Evolutionary conservation across 805 yeast genomes (phyloP).

Genomic region (Nakazawaea anatomiae): DNA sequence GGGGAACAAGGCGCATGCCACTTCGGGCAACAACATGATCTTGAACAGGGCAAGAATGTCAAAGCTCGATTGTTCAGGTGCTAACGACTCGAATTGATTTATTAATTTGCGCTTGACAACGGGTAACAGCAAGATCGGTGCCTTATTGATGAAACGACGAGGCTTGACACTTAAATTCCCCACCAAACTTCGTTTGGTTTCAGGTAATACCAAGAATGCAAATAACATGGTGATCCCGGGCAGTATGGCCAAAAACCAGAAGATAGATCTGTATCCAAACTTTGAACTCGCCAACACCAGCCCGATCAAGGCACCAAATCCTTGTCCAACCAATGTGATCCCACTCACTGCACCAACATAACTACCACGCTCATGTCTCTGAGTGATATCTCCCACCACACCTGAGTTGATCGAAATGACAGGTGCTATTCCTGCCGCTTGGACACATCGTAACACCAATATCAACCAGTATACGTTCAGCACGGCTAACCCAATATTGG

Average conservation of each 20-base stretch:
- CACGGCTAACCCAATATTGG: slow-evolving; percentile 55
- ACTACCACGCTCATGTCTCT: slow-evolving; percentile 54
- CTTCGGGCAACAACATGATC: slow-evolving; percentile 37
- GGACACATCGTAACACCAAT: slow-evolving; percentile 55
- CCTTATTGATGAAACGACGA: background rate
- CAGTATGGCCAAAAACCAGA: slow-evolving; percentile 62
- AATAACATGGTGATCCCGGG: slow-evolving; percentile 35
- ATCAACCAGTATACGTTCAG: slow-evolving; percentile 47
- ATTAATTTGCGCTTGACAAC: background rate
- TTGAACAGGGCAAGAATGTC: slow-evolving; percentile 33
- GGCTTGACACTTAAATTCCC: slow-evolving; percentile 24
- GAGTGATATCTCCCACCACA: slow-evolving; percentile 60
- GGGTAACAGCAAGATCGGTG: slow-evolving; percentile 10
- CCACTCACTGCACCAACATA: slow-evolving; percentile 60
- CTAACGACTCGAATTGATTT: slow-evolving; percentile 18
- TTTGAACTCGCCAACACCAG: slow-evolving; percentile 35
- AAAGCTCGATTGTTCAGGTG: slow-evolving; percentile 17
- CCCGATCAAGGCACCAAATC: slow-evolving; percentile 62
- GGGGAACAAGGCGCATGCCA: slow-evolving; percentile 45
- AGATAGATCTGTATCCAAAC: slow-evolving; percentile 62
- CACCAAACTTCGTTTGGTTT: slow-evolving; percentile 31
- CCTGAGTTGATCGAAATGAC: slow-evolving; percentile 62
- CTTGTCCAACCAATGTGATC: slow-evolving; percentile 56
- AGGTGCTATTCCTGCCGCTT: slow-evolving; percentile 70
- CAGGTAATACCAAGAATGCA: slow-evolving; percentile 31